Conservation (phyloP, 306 rosid species). For the Glycine tomentella region DNA sequence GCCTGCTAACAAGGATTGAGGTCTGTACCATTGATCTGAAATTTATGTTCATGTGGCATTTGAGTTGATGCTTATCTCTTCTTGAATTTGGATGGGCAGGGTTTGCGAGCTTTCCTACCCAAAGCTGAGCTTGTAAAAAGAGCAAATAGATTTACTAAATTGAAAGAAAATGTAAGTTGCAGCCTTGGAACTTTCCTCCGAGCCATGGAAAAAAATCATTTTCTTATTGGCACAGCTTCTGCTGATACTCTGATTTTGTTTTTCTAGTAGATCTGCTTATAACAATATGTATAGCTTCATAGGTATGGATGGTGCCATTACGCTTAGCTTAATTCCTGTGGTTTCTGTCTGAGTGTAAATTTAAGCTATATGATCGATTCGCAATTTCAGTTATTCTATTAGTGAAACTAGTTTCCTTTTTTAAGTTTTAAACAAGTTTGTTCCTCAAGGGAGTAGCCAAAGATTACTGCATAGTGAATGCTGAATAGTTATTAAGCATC, state of each 20-base stretch:
- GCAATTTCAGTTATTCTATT: conserved; percentile 29
- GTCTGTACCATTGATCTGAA: conserved; percentile 53
- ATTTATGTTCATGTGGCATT: conserved; percentile 29
- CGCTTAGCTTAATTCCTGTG: background rate
- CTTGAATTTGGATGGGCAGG: conserved; percentile 61
- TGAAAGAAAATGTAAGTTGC: conserved; percentile 79
- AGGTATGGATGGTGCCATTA: background rate
- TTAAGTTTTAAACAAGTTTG: conserved; percentile 15
- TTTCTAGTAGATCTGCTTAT: background rate
- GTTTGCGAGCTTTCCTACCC: conserved; percentile 89
- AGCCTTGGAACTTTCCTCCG: conserved; percentile 13
- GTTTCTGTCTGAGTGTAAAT: conserved; percentile 14
- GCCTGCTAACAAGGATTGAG: conserved; percentile 93
- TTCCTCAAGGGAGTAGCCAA: background rate
- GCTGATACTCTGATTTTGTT: background rate
- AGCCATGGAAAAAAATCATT: background rate
- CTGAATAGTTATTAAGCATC: background rate
- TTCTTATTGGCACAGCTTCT: background rate
- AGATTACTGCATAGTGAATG: conserved; percentile 10
- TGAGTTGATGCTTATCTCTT: conserved; percentile 31
- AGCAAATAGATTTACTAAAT: conserved; percentile 77
- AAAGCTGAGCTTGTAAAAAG: conserved; percentile 80
- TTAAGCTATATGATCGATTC: conserved; percentile 18
- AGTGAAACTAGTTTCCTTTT: conserved; percentile 10
- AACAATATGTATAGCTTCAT: background rate